These are phyloP conservation scores for Colletotrichum brevisporum DNA, from an alignment of 2,329 filamentous ascomycete genomes.

Conservation along the genomic window DNA sequence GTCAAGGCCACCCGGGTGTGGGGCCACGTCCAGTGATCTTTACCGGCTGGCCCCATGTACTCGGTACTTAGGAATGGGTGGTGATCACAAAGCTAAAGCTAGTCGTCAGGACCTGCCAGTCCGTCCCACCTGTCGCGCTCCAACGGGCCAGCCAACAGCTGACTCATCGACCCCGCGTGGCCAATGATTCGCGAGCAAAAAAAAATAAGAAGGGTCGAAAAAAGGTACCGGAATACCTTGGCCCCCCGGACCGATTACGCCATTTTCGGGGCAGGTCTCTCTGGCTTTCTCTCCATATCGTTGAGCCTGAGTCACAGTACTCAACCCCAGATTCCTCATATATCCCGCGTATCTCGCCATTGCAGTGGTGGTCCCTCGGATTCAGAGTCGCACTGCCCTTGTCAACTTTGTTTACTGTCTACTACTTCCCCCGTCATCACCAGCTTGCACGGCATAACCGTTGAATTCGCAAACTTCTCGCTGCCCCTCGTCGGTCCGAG, in stretches of 20 bases:
- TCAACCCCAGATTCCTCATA: slow-evolving; percentile 30
- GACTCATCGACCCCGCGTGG: slow-evolving; percentile 31
- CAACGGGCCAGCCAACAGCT: slow-evolving; percentile 1
- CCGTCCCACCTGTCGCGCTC: not conserved
- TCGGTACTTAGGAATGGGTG: slow-evolving; percentile 4
- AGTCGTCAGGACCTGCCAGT: slow-evolving; percentile 8
- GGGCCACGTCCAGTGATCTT: slow-evolving; percentile 6
- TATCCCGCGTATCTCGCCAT: slow-evolving; percentile 34
- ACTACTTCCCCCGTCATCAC: not conserved
- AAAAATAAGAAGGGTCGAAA: not conserved
- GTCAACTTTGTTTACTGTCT: not conserved
- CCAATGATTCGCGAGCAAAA: slow-evolving; percentile 16
- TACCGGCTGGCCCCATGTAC: slow-evolving; percentile 17
- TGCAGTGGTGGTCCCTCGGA: not conserved
- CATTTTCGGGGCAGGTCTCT: slow-evolving; percentile 31
- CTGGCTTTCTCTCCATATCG: slow-evolving; percentile 14
- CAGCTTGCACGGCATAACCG: not conserved
- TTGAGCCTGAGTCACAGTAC: slow-evolving; percentile 8
- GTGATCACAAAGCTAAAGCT: not conserved
- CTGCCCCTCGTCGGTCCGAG: slow-evolving; percentile 34
- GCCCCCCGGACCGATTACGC: slow-evolving; percentile 31
- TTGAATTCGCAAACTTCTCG: not conserved
- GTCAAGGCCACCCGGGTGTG: not conserved
- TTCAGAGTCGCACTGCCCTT: slow-evolving; percentile 9
- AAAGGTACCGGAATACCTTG: not conserved